Evolutionary conservation across 352 stramenopile genomes (phyloP).

Genomic region (Phytophthora brassicae): DNA sequence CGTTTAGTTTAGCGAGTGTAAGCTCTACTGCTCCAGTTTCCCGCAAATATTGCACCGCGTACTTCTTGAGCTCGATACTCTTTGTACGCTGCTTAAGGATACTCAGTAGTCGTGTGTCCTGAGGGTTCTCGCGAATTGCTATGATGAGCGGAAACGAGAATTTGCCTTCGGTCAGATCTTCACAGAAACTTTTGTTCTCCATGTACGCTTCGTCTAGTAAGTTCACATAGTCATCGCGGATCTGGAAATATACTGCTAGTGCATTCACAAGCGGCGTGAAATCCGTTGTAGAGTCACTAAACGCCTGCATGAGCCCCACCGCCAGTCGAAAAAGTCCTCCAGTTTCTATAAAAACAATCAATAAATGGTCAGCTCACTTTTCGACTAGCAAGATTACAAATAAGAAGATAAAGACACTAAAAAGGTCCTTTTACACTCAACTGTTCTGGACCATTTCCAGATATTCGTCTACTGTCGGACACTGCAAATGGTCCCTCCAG

Average conservation of each 20-base stretch:
- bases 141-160: constrained; percentile 93
- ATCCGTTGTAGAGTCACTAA: constrained; percentile 69
- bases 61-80: constrained; percentile 94
- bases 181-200: constrained; percentile 97
- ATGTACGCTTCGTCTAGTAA: constrained; percentile 95
- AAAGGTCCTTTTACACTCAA: constrained; percentile 31
- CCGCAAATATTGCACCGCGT: constrained; percentile 88
- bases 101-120: constrained; percentile 90
- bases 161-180: constrained; percentile 98
- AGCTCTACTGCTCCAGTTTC: constrained; percentile 60
- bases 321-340: constrained; percentile 96
- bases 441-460: constrained; percentile 95
- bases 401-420: too few species aligned
- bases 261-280: constrained; percentile 92
- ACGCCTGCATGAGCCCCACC: constrained; percentile 94
- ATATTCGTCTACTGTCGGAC: constrained; percentile 93
- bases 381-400: neutral
- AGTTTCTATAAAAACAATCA: constrained; percentile 72
- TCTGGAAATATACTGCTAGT: constrained; percentile 97
- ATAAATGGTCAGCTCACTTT: neutral
- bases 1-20: constrained; percentile 65
- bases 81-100: constrained; percentile 97
- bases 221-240: constrained; percentile 98
- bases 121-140: constrained; percentile 61
- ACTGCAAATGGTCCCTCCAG: constrained; percentile 91